A percentile compares a stretch with the other conserved stretches of the same genome.
These are phyloP conservation scores for Leishmania tarentolae DNA, from an alignment of 208 protist genomes.

Conservation along the genomic window DNA sequence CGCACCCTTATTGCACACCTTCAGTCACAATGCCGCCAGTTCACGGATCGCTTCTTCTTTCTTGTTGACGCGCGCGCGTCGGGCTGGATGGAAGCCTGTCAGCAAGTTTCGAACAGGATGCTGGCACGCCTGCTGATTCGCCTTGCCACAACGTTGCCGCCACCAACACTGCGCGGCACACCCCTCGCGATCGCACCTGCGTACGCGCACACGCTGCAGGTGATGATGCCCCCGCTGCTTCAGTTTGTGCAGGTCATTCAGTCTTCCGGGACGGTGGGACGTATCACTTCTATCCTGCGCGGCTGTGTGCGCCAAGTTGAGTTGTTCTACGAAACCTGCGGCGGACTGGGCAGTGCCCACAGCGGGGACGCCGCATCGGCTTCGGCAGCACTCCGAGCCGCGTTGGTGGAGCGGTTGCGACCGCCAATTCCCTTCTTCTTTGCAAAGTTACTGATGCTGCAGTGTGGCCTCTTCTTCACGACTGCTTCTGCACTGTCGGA, in stretches of 20 bases:
- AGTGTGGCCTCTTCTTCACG: constrained; percentile 15
- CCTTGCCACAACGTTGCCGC: constrained; percentile 18
- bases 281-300: constrained; percentile 27
- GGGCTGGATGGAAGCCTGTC: constrained; percentile 35
- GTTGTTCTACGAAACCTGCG: constrained; percentile 30
- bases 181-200: constrained; percentile 14
- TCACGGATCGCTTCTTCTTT: constrained; percentile 45
- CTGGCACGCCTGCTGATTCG: constrained; percentile 30
- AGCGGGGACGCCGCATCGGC: constrained; percentile 3
- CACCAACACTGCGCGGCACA: constrained; percentile 8
- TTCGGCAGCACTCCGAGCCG: not conserved
- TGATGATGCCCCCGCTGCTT: constrained; percentile 33
- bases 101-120: constrained; percentile 22
- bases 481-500: not conserved
- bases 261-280: constrained; percentile 20
- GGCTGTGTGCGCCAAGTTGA: constrained; percentile 37
- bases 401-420: constrained; percentile 14
- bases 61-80: constrained; percentile 37
- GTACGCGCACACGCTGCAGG: constrained; percentile 31
- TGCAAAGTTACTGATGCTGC: constrained; percentile 26
- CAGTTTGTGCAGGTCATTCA: constrained; percentile 30
- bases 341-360: not conserved
- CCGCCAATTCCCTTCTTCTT: constrained; percentile 27
- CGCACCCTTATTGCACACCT: constrained; percentile 29
- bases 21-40: constrained; percentile 36